phyloP scores from a whole-genome alignment of 345 rosid genomes.

The Salix exigua region DNA sequence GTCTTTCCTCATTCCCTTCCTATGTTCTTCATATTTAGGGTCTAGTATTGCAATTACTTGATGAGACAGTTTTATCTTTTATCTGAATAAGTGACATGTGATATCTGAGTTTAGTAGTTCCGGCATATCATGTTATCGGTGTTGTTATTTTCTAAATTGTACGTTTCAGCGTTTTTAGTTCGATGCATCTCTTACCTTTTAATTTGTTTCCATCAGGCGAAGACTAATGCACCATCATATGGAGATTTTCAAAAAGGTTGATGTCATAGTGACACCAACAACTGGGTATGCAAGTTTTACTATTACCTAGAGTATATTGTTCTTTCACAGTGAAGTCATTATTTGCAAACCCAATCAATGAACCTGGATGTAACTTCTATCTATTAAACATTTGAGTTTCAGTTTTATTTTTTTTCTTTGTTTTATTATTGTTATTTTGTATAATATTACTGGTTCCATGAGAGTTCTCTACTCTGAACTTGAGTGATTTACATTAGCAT shows the following conservation, averaged over 20 bases:
- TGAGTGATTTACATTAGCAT: background rate
- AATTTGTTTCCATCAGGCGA: conserved; percentile 43
- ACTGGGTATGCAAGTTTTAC: conserved; percentile 48
- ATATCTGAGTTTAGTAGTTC: background rate
- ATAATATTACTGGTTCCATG: too few species aligned
- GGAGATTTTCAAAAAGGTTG: conserved; percentile 81
- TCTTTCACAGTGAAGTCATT: background rate
- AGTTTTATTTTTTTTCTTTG: background rate
- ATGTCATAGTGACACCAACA: conserved; percentile 84
- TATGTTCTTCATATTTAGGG: background rate
- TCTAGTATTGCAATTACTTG: background rate
- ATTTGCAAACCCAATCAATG: background rate
- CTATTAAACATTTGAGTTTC: background rate
- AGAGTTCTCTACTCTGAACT: background rate
- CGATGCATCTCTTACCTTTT: background rate
- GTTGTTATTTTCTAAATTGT: background rate
- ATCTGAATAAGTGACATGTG: background rate
- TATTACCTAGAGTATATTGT: background rate
- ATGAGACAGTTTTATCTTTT: background rate
- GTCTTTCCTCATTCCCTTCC: too few species aligned
- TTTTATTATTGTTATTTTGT: background rate
- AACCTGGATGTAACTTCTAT: background rate
- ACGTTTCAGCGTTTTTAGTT: background rate
- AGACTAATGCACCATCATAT: conserved; percentile 69
- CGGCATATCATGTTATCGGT: background rate